Evolutionary conservation across 2,329 filamentous ascomycete species (phyloP), one percentile per base, ranked within the genome.

Genomic region (Amphichorda felina): DNA sequence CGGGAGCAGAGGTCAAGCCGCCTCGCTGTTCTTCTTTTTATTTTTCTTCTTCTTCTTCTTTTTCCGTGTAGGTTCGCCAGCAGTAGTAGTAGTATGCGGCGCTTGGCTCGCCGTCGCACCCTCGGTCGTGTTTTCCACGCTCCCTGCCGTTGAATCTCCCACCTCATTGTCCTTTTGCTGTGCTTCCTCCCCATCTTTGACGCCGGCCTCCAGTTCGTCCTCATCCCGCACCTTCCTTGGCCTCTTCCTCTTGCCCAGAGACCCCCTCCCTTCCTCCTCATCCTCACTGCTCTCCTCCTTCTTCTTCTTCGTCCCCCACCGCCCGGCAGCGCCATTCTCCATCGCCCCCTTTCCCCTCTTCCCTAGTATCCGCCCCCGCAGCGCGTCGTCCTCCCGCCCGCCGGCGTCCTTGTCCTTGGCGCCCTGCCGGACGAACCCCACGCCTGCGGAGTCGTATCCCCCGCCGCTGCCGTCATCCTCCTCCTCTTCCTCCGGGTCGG

Each of bases 221-320:
- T 22, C 15, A 14, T 15, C 21, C 17, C 17, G 39, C 33, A 45
- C 44, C 34, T 40, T 26, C 22, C 37, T 43, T 19, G 45, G 43
- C 42, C 54, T 50, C 47, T 62, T 62, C 38, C 52, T 50, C 46
- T 54, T 59, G 2, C 59, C 60, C 3, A 63, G 30, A 32, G 48
- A 55, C 36, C 57, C 57, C 34, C 60, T 44, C 6, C 60, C 59
- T 9, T 50, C 46, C 11, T 52, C 50, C 30, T 50, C 49, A 6
- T 52, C 49, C 21, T 43, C 41, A 13, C 37, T 33, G 28, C 47
- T 48, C 31, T 45, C 45, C 25, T 42, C 39, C 15, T 44, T 40
- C 21, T 30, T 22, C 8, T 25, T 24, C 14, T n/a, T 26, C 33
- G 13, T 10, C 34, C 16, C 15, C 15, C 35, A 29, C 54, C 48